Base-by-base conservation (phyloP, 2,329 filamentous ascomycete species). In the Epicoccum sorghinum region DNA sequence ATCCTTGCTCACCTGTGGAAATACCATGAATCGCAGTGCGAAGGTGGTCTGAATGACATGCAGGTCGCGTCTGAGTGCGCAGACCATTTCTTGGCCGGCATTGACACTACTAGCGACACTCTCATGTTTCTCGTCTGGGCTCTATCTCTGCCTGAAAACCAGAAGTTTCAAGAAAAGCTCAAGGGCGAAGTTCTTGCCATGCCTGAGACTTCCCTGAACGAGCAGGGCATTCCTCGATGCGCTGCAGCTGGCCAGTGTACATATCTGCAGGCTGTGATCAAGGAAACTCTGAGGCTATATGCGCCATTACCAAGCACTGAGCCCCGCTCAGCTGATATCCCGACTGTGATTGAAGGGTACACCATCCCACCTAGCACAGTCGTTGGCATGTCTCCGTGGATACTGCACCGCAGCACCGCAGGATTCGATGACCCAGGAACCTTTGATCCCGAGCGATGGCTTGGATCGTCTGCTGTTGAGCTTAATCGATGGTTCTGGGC, bases 401-500 rank as follows among this genome's bases (percentile, higher is more conserved):
- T 35, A n/a, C 9, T 44, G 30, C 41, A 44, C 22, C 41, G 41
- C 18, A 44, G 10, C 41, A 25, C 29, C 5, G 29, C 29, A 12
- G 18, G 9, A 2, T 44, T 44, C 13, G 30, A 44, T 12, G 41
- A 44, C 12, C 29, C 41, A 3, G 29, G 29, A 7, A 33, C 29
- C 18, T 44, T 44, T n/a, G 18, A 44, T 24, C 41, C 41, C n/a
- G 41, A 44, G 18, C 14, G 41, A 35, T 44, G 41, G 41, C 41
- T 44, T 9, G 30, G 41, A 23, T 3, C 29, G 13, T 35, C 41
- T 25, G 41, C 30, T 8, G 18, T n/a, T 12, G 41, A 44, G 41
- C 14, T 44, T 29, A 44, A 44, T 35, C 29, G 41, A 25, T 44
- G 41, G 41, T 44, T 44, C 30, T 44, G 41, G 41, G 41, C 41